Percentiles rank a stretch among this genome's conserved stretches.
phyloP scores from a whole-genome alignment of 2,329 filamentous ascomycete species.

The Beauveria rudraprayagi region DNA sequence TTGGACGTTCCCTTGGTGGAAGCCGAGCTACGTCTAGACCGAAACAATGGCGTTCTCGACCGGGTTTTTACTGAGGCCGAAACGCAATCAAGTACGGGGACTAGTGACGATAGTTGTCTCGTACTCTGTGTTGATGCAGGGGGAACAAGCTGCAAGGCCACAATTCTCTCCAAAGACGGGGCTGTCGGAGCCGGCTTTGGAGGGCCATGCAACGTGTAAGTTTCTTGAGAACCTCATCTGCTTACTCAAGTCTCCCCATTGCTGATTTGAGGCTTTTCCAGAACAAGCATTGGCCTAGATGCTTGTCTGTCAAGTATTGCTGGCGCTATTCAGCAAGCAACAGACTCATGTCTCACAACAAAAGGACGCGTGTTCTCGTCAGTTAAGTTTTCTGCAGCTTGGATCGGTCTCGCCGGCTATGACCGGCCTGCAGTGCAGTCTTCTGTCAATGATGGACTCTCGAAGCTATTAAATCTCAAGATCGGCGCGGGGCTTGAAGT shows the following conservation, averaged over 20 bases:
- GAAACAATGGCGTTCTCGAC: constrained; percentile 14
- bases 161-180: constrained; percentile 21
- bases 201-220: constrained; percentile 33
- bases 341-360: constrained; percentile 13
- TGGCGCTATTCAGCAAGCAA: constrained; percentile 20
- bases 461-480: constrained; percentile 20
- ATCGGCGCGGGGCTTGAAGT: constrained; percentile 19
- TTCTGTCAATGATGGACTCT: constrained; percentile 21
- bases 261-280: neutral
- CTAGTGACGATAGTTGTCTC: neutral
- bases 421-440: constrained; percentile 25
- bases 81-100: neutral
- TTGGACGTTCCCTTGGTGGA: constrained; percentile 13
- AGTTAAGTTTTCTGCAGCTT: constrained; percentile 22
- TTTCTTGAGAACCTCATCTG: neutral
- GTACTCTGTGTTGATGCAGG: constrained; percentile 34
- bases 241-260: no score
- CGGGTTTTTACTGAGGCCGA: constrained; percentile 13
- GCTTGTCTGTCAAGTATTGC: constrained; percentile 20
- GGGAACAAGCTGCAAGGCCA: constrained; percentile 34
- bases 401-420: constrained; percentile 33
- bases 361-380: constrained; percentile 7
- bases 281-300: constrained; percentile 21
- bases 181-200: constrained; percentile 21
- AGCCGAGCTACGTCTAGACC: constrained; percentile 14